These are phyloP conservation scores for Liquidambar formosana DNA, from an alignment of 164 flowering plant species.

Conservation along the genomic window DNA sequence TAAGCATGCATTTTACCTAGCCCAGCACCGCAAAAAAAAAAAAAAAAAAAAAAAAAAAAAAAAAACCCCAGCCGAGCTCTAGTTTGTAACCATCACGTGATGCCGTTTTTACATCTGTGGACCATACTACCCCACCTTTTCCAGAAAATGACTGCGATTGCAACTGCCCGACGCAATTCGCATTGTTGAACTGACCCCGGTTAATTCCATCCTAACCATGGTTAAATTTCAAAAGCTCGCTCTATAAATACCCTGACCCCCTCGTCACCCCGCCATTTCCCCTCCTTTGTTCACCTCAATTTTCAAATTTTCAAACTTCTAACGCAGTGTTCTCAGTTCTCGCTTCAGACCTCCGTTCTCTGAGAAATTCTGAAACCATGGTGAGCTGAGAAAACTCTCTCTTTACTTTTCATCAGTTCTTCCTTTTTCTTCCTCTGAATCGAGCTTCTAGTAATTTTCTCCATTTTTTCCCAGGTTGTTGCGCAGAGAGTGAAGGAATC, in stretches of 20 bases:
- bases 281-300: neutral
- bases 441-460: neutral
- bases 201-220: neutral
- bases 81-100: no score
- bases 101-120: no score
- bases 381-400: constrained; percentile 11
- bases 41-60: no score
- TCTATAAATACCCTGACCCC: constrained; percentile 3
- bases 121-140: no score
- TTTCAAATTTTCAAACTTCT: neutral
- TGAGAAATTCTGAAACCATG: constrained; percentile 6
- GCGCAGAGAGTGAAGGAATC: constrained; percentile 83
- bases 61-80: no score
- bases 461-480: constrained; percentile 46
- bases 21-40: no score
- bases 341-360: neutral
- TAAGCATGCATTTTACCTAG: no score
- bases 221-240: neutral
- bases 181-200: neutral
- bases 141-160: no score
- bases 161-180: constrained; percentile 4
- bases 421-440: neutral
- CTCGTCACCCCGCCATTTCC: constrained; percentile 13
- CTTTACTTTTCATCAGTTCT: neutral
- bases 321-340: neutral